Evolutionary conservation across 306 rosid genomes (phyloP).

Genomic region (Sophora flavescens): DNA sequence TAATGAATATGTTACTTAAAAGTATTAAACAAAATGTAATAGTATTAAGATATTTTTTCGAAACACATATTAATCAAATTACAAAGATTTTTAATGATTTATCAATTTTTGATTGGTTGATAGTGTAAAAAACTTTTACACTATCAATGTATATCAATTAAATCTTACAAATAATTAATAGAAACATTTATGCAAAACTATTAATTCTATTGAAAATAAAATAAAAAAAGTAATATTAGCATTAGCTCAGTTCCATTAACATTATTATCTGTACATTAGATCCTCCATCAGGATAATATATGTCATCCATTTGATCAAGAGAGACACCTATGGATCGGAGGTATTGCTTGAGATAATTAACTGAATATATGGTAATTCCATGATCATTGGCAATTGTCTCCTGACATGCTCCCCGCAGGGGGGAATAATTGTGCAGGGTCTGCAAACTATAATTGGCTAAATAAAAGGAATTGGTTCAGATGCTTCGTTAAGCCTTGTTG

Average conservation of each 20-base stretch:
- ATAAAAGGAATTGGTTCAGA: background rate
- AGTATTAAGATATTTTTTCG: background rate
- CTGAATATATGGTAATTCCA: too few relatives aligned
- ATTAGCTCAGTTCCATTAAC: background rate
- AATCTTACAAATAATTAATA: too few relatives aligned
- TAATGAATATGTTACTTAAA: background rate
- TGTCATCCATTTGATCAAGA: background rate
- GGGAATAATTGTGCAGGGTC: too few relatives aligned
- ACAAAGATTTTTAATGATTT: too few relatives aligned
- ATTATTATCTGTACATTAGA: background rate
- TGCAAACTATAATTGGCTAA: background rate
- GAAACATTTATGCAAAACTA: too few relatives aligned
- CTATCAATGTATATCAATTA: too few relatives aligned
- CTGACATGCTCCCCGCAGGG: too few relatives aligned
- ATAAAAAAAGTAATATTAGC: background rate
- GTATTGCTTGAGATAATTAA: too few relatives aligned
- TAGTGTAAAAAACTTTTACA: too few relatives aligned
- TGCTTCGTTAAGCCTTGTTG: background rate
- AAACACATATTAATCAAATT: background rate
- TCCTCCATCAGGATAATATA: background rate
- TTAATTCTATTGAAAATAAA: background rate
- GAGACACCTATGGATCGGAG: too few relatives aligned
- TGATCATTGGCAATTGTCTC: slow-evolving; percentile 3
- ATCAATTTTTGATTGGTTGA: too few relatives aligned
- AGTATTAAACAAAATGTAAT: background rate